Percentiles rank a stretch among this genome's conserved stretches.
Evolutionary conservation across 1,284 basidiomycete species (phyloP).

Genomic region (Phylloboletellus chloephorus): DNA sequence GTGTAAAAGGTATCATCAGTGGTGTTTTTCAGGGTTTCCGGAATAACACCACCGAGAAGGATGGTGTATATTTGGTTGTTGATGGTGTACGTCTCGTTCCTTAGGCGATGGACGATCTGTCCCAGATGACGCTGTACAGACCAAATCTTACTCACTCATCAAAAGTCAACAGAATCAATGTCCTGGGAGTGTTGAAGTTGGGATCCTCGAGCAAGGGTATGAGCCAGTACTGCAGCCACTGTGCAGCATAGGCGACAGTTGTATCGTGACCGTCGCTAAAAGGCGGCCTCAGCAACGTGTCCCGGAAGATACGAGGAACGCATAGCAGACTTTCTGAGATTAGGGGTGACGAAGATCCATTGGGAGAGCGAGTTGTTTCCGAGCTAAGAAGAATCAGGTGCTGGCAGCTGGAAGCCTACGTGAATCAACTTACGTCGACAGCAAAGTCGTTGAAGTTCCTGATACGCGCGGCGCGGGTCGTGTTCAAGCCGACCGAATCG

Average conservation of each 20-base stretch:
- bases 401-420: background rate
- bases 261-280: constrained; percentile 46
- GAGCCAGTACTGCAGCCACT: constrained; percentile 52
- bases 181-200: constrained; percentile 46
- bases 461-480: constrained; percentile 43
- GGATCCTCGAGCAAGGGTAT: constrained; percentile 43
- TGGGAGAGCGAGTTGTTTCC: constrained; percentile 46
- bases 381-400: constrained; percentile 4
- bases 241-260: constrained; percentile 42
- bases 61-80: constrained; percentile 47
- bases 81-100: constrained; percentile 40
- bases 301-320: background rate
- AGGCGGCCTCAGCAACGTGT: constrained; percentile 21
- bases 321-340: constrained; percentile 33
- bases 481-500: constrained; percentile 42
- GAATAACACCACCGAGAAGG: constrained; percentile 51
- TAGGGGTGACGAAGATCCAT: constrained; percentile 60
- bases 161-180: constrained; percentile 52
- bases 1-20: constrained; percentile 54
- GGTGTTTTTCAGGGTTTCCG: constrained; percentile 39
- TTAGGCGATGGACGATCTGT: constrained; percentile 26
- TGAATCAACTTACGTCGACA: constrained; percentile 38
- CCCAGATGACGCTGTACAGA: background rate
- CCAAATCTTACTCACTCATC: constrained; percentile 28
- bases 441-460: constrained; percentile 65